Conservation (phyloP, 495 filamentous ascomycete genomes). For the Talaromyces nanjingensis region DNA sequence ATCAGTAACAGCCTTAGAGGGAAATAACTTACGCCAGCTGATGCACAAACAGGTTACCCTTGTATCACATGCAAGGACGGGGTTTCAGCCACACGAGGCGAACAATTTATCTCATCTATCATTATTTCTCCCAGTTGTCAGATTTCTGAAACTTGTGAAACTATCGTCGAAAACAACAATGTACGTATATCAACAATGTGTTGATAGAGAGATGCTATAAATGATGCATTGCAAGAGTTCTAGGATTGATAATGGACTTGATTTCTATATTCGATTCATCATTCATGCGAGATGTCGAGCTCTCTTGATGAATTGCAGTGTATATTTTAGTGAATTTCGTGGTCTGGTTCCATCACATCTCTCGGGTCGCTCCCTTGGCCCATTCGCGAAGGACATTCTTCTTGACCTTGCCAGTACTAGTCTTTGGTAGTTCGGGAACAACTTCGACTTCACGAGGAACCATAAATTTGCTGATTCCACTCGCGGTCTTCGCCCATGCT, state of each 20-base stretch:
- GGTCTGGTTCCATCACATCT: background rate
- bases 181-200: background rate
- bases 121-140: background rate
- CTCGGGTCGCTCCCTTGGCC: slow-evolving; percentile 51
- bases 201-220: background rate
- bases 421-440: slow-evolving; percentile 85
- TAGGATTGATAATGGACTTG: background rate
- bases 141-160: background rate
- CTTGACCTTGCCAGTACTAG: slow-evolving; percentile 90
- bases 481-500: slow-evolving; percentile 72
- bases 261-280: background rate
- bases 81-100: background rate
- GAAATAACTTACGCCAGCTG: background rate
- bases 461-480: slow-evolving; percentile 88
- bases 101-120: background rate
- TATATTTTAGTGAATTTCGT: background rate
- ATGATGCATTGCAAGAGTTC: background rate
- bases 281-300: background rate
- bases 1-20: background rate
- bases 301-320: background rate
- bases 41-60: background rate
- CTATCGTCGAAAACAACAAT: background rate
- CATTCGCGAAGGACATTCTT: slow-evolving; percentile 90
- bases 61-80: background rate
- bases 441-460: slow-evolving; percentile 90